Base-by-base conservation (phyloP, 176 grass and related monocot species). In the Triticum timopheevii region DNA sequence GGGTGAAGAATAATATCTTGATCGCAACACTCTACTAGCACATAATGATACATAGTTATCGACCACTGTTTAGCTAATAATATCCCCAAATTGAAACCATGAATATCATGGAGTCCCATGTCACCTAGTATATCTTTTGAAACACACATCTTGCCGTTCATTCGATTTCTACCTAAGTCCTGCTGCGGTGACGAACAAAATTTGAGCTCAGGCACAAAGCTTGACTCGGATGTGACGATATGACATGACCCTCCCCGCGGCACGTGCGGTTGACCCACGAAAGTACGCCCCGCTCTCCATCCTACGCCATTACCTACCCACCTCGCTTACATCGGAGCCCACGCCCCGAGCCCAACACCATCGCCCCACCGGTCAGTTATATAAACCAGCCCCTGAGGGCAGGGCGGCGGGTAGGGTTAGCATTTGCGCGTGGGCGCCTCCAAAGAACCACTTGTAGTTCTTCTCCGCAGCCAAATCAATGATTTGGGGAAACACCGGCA, bases 281-380 rank as follows among this genome's bases (percentile, higher is more conserved):
- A 0, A 23, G 63, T 2, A 0, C 3, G 1, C 20, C 2, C 38
- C n/a, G 22, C 40, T 28, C 61, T 42, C 13, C 34, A 80, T 35
- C 22, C 0, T 0, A 7, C 1, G 5, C 0, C 9, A 6, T 1
- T 1, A 58, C 8, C 22, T 19, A 15, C 23, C 39, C n/a, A 0
- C 1, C n/a, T 80, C 58, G 1, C 77, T 80, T 61, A 61, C 77
- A 44, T 10, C n/a, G 2, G 31, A 35, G 11, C 13, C 77, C 12
- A 80, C 7, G 2, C 3, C 22, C 22, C 24, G 1, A 44, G 22
- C 22, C 10, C 1, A 6, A 9, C 34, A 24, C 1, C 34, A 9
- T 11, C 2, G 5, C 52, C 76, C 10, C 33, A 30, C 54, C 19
- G 11, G 31, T 61, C 76, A 61, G 52, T 15, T 23, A 17, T 20